These are phyloP conservation scores for Chaetomidium leptoderma DNA, from an alignment of 495 filamentous ascomycete species.

Conservation along the genomic window DNA sequence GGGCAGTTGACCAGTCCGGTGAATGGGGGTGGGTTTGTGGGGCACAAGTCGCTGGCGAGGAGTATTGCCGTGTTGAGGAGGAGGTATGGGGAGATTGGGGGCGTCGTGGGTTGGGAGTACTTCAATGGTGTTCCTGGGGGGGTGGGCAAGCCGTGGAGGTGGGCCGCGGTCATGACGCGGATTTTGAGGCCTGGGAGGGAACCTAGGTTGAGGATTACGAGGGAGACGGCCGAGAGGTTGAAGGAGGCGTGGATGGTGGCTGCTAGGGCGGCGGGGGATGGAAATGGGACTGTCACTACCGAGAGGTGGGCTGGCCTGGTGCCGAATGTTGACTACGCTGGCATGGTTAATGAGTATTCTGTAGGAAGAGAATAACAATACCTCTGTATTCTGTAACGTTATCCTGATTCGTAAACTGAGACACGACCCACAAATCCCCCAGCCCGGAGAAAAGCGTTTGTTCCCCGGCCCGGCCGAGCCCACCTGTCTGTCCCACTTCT, in stretches of 20 bases:
- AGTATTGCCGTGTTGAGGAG: conserved; percentile 45
- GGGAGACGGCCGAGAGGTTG: conserved; percentile 15
- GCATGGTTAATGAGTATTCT: conserved; percentile 29
- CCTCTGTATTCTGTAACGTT: no score
- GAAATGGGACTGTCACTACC: not conserved
- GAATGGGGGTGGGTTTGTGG: conserved; percentile 54
- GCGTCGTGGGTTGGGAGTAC: conserved; percentile 86
- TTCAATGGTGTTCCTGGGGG: conserved; percentile 65
- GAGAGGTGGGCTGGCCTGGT: not conserved
- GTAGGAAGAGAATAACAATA: no score
- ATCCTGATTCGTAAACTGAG: no score
- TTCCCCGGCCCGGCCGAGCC: no score
- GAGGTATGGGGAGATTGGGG: conserved; percentile 62
- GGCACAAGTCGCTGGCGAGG: conserved; percentile 31
- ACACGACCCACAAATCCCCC: no score
- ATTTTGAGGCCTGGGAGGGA: conserved; percentile 39
- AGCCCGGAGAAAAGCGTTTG: no score
- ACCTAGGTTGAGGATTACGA: conserved; percentile 22
- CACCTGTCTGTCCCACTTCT: not conserved
- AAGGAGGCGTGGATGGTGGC: conserved; percentile 23
- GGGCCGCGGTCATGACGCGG: conserved; percentile 59
- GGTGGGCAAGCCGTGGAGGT: conserved; percentile 59
- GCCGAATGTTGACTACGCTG: conserved; percentile 29
- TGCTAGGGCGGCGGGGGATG: not conserved
- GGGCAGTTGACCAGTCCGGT: conserved; percentile 67